Percentiles rank a stretch among this genome's conserved stretches.
These are phyloP conservation scores for Pseudogymnoascus sp. DNA, from an alignment of 2,329 filamentous ascomycete genomes.

Conservation along the genomic window DNA sequence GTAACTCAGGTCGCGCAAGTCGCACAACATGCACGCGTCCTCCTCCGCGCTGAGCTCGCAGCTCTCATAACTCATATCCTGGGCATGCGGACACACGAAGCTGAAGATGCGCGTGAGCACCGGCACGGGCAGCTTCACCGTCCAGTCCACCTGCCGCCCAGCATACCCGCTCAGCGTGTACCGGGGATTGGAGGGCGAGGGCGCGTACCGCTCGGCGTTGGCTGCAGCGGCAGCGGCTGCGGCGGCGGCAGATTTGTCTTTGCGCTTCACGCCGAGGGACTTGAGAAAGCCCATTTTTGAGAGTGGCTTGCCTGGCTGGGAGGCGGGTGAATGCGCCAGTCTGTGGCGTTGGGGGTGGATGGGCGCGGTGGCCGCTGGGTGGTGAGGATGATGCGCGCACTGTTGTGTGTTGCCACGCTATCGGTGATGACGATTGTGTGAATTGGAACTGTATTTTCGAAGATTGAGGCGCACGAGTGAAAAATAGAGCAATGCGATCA, in stretches of 20 bases:
- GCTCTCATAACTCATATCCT: constrained; percentile 68
- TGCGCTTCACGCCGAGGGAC: constrained; percentile 3
- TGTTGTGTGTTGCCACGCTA: background rate
- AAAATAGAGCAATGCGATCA: background rate
- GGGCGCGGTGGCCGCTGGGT: background rate
- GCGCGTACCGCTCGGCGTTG: background rate
- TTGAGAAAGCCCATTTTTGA: background rate
- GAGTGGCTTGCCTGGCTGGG: background rate
- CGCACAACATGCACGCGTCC: constrained; percentile 86
- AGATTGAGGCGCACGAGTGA: background rate
- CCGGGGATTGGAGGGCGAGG: background rate
- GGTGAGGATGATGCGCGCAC: background rate
- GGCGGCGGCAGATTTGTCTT: background rate
- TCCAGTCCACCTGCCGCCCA: constrained; percentile 7
- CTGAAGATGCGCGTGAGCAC: constrained; percentile 71
- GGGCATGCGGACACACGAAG: constrained; percentile 73
- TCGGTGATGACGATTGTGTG: constrained; percentile 1
- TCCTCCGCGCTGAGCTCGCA: constrained; percentile 73
- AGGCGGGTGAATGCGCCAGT: background rate
- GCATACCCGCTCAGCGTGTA: background rate
- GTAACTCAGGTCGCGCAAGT: constrained; percentile 78
- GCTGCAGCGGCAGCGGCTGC: background rate
- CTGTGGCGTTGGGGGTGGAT: background rate
- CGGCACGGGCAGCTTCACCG: constrained; percentile 48
- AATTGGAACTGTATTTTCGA: background rate